These are phyloP conservation scores for Simmondsia chinensis DNA, from an alignment of 148 eudicot species.

Conservation along the genomic window DNA sequence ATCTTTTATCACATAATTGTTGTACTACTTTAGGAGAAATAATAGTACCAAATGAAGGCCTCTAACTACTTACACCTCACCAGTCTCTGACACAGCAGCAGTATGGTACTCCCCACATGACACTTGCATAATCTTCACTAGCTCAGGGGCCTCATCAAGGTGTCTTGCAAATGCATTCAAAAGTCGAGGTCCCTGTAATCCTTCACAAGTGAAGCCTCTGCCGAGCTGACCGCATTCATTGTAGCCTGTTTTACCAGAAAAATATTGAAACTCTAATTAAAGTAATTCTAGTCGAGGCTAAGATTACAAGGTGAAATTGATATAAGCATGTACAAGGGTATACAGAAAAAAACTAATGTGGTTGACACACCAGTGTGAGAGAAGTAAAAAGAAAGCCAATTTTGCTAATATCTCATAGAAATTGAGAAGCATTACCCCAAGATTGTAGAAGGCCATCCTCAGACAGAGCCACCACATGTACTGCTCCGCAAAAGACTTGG, in stretches of 20 bases:
- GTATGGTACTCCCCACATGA: slow-evolving; percentile 97
- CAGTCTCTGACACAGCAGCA: slow-evolving; percentile 87
- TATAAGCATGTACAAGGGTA: too few species aligned
- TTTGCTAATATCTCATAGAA: neutral
- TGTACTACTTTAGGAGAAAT: too few species aligned
- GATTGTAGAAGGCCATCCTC: slow-evolving; percentile 94
- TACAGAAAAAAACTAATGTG: neutral
- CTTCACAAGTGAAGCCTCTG: slow-evolving; percentile 88
- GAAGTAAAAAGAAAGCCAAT: neutral
- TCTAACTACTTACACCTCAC: slow-evolving; percentile 89
- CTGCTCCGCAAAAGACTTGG: slow-evolving; percentile 96
- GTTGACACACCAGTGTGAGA: neutral
- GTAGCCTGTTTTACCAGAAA: slow-evolving; percentile 70
- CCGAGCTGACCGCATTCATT: slow-evolving; percentile 99
- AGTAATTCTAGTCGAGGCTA: too few species aligned
- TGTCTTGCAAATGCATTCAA: slow-evolving; percentile 65
- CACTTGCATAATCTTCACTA: slow-evolving; percentile 71
- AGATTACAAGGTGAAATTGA: too few species aligned
- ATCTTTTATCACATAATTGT: too few species aligned
- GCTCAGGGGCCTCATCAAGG: slow-evolving; percentile 95
- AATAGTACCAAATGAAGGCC: slow-evolving; percentile 25
- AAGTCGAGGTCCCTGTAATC: slow-evolving; percentile 88
- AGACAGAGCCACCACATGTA: slow-evolving; percentile 68
- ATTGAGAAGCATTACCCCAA: slow-evolving; percentile 55
- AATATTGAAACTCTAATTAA: slow-evolving; percentile 15